Evolutionary conservation across 306 rosid species (phyloP).

Genomic region (Styphnolobium japonicum): DNA sequence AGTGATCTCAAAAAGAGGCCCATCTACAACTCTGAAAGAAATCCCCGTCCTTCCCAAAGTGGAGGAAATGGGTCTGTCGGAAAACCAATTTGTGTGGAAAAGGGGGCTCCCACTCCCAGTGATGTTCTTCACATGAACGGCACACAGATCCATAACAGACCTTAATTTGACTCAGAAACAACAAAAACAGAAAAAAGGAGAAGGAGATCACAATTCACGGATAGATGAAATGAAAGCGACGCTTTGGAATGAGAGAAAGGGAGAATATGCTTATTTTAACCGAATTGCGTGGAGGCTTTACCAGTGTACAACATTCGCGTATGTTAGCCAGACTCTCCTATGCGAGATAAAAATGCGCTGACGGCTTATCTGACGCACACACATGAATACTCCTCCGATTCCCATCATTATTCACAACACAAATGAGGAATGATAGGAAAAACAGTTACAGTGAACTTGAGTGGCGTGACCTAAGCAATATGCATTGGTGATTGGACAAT

Average conservation of each 20-base stretch:
- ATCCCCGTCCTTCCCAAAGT: constrained; percentile 32
- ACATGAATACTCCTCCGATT: neutral
- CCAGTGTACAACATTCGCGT: neutral
- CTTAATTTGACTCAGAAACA: too few relatives aligned
- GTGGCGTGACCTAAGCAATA: too few relatives aligned
- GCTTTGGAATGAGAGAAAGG: neutral
- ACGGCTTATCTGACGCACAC: neutral
- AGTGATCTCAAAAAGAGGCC: constrained; percentile 45
- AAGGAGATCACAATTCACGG: constrained; percentile 13
- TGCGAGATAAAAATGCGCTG: neutral
- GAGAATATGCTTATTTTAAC: constrained; percentile 29
- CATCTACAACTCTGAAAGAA: constrained; percentile 38
- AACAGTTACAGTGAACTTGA: too few relatives aligned
- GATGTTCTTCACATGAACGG: constrained; percentile 49
- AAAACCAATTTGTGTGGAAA: constrained; percentile 42
- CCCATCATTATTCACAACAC: too few relatives aligned
- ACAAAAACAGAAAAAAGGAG: neutral
- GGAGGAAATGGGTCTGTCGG: constrained; percentile 47
- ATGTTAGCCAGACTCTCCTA: neutral
- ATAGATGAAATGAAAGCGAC: constrained; percentile 24
- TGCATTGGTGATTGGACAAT: too few relatives aligned
- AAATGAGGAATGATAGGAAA: too few relatives aligned
- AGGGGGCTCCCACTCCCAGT: constrained; percentile 37
- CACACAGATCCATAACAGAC: constrained; percentile 72
- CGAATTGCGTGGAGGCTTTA: neutral